Evolutionary conservation across 192 early-diverging fungal genomes (phyloP).

Genomic region (Anaeromyces robustus): DNA sequence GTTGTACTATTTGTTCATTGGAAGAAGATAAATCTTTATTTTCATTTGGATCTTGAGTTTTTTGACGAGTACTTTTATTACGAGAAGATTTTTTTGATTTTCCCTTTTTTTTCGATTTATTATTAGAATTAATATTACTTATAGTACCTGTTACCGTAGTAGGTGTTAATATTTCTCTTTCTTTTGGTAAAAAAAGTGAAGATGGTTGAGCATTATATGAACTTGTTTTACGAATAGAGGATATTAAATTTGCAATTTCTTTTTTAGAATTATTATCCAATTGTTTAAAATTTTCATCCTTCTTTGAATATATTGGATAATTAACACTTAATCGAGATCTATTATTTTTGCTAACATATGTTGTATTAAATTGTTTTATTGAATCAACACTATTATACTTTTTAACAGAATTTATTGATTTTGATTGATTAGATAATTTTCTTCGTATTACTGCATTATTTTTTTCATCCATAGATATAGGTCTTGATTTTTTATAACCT

Average conservation of each 20-base stretch:
- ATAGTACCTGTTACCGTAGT: too few species aligned
- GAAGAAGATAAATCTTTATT: too few species aligned
- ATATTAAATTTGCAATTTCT: neutral
- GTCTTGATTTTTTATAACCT: neutral
- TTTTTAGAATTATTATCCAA: neutral
- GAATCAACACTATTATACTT: neutral
- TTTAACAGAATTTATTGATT: too few species aligned
- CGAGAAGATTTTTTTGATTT: too few species aligned
- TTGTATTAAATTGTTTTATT: neutral
- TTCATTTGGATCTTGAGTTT: too few species aligned
- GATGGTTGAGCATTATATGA: neutral
- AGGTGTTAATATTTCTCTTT: neutral
- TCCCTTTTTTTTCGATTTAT: neutral
- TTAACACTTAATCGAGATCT: too few species aligned
- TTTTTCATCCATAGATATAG: neutral
- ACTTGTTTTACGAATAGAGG: neutral
- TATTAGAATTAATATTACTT: too few species aligned
- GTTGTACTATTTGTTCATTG: too few species aligned
- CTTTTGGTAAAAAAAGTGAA: neutral
- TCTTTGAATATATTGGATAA: too few species aligned
- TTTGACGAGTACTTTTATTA: too few species aligned
- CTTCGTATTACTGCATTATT: neutral
- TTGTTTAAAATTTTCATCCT: too few species aligned
- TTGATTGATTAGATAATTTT: neutral
- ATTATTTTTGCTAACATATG: too few species aligned